phyloP scores from a whole-genome alignment of 257 asterid genomes.

The Fraxinus quadrangulata region DNA sequence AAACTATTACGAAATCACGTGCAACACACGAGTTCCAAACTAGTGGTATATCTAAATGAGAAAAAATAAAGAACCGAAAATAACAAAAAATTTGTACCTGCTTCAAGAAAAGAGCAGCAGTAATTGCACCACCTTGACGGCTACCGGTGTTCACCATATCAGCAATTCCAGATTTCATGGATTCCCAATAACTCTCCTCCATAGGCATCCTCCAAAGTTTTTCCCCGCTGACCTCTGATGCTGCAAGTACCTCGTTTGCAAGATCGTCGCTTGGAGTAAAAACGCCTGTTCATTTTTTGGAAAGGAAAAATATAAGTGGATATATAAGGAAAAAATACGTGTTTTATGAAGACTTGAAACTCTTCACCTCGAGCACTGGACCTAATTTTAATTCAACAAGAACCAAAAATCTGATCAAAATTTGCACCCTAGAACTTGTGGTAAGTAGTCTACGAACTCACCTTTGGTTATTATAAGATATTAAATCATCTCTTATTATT shows the following conservation, averaged over 20 bases:
- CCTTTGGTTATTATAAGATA: background rate
- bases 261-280: constrained; percentile 86
- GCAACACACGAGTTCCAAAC: too few relatives aligned
- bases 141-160: constrained; percentile 98
- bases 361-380: background rate
- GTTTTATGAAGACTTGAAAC: background rate
- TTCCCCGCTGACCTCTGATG: constrained; percentile 83
- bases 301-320: background rate
- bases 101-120: constrained; percentile 98
- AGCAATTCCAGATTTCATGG: constrained; percentile 95
- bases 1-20: too few relatives aligned
- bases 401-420: background rate
- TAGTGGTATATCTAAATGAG: too few relatives aligned
- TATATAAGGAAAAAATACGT: background rate
- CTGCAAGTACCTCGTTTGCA: constrained; percentile 77
- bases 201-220: constrained; percentile 95
- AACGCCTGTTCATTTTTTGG: constrained; percentile 51
- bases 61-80: background rate
- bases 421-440: background rate
- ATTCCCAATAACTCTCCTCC: constrained; percentile 97
- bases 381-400: background rate
- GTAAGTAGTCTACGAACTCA: background rate
- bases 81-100: constrained; percentile 52
- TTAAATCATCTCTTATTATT: background rate
- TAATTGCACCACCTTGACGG: constrained; percentile 92